Percentiles rank a stretch among this genome's conserved stretches.
phyloP scores from a whole-genome alignment of 805 yeast species.

The Starmerella etchellsii region DNA sequence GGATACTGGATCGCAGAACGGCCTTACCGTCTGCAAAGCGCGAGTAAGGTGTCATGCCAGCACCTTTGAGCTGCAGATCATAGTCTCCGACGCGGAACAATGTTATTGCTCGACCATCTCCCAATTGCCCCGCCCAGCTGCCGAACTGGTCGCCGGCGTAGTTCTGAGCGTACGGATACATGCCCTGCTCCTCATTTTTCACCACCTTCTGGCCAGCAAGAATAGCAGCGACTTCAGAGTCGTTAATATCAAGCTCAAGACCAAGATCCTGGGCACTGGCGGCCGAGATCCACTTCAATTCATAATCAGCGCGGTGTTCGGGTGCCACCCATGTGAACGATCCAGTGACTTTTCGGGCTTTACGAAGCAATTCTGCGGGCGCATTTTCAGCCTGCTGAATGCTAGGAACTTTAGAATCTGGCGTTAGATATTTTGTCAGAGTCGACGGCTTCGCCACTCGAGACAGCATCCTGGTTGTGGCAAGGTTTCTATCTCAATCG shows the following conservation, averaged over 20 bases:
- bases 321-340: constrained; percentile 74
- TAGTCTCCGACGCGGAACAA: constrained; percentile 54
- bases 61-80: constrained; percentile 79
- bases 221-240: constrained; percentile 30
- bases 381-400: constrained; percentile 27
- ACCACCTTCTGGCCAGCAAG: constrained; percentile 46
- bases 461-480: constrained; percentile 7
- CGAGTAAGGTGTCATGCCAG: constrained; percentile 83
- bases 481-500: too few relatives aligned
- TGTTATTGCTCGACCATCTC: constrained; percentile 86
- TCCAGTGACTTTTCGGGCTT: constrained; percentile 39
- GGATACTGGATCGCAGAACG: constrained; percentile 68
- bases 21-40: constrained; percentile 97
- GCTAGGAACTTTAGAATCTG: constrained; percentile 31
- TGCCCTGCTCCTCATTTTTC: constrained; percentile 28
- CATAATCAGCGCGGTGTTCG: constrained; percentile 33
- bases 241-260: constrained; percentile 26
- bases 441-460: constrained; percentile 19
- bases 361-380: constrained; percentile 31
- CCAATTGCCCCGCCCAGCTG: constrained; percentile 89
- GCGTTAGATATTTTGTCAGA: constrained; percentile 27
- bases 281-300: constrained; percentile 45
- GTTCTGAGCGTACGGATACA: constrained; percentile 77
- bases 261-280: constrained; percentile 53
- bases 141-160: constrained; percentile 98